Conservation (phyloP, 2,329 filamentous ascomycete genomes). For the Fusarium multiceps region DNA sequence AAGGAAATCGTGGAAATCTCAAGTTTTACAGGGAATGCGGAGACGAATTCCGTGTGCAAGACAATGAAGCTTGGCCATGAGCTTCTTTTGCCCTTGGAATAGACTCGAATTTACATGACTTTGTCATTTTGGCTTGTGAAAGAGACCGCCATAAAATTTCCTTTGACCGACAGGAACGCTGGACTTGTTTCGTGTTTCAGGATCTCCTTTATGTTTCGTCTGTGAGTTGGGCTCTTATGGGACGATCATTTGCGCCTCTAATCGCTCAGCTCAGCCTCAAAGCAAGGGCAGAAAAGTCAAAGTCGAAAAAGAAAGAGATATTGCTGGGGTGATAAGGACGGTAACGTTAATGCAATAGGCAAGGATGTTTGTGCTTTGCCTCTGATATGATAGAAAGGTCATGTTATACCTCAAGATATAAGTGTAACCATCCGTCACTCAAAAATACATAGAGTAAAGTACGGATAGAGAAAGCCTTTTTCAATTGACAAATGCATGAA, state of each 20-base stretch:
- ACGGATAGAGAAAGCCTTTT: background rate
- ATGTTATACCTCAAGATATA: background rate
- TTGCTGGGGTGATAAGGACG: slow-evolving; percentile 4
- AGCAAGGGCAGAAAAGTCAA: slow-evolving; percentile 16
- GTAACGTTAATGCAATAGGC: slow-evolving; percentile 28
- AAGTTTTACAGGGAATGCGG: background rate
- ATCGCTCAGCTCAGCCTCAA: slow-evolving; percentile 6
- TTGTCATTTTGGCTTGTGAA: slow-evolving; percentile 2
- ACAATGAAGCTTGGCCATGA: slow-evolving; percentile 25
- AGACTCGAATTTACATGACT: background rate
- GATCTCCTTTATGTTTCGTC: slow-evolving; percentile 22
- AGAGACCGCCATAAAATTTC: slow-evolving; percentile 3
- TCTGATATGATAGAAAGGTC: background rate
- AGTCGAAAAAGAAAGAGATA: slow-evolving; percentile 9
- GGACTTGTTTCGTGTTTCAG: slow-evolving; percentile 39
- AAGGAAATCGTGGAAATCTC: background rate
- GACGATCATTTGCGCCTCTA: background rate
- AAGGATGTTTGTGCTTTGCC: background rate
- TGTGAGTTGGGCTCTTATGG: slow-evolving; percentile 10
- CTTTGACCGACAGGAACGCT: slow-evolving; percentile 11
- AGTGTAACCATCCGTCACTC: background rate
- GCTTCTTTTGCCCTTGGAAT: slow-evolving; percentile 18
- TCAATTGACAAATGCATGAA: slow-evolving; percentile 3
- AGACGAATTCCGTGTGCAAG: slow-evolving; percentile 14
- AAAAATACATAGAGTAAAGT: background rate